Evolutionary conservation across 108 stramenopile species (phyloP), one percentile per base, ranked within the genome.

Genomic region (Licmophora abbreviata): DNA sequence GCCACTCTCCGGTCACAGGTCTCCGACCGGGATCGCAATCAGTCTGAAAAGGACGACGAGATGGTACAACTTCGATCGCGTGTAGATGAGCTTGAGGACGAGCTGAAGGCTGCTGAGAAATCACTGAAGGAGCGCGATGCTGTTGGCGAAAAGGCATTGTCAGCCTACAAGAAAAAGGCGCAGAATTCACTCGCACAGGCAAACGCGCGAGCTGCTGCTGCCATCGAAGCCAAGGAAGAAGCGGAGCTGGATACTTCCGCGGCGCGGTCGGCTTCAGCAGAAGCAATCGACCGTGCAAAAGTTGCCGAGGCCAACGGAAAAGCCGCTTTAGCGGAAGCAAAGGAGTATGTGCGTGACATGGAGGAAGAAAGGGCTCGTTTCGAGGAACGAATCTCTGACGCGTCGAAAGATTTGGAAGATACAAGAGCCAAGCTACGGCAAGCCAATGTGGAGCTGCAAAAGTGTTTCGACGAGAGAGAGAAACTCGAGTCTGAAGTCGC

Each of bases 161-260:
- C 75, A 5, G 70, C 76, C 21, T 92, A 92, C 71, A 92, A 92
- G 64, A 77, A 74, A 40, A 92, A 91, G 53, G 83, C 89, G 10
- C 89, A 87, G 52, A 73, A 76, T 29, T 73, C 85, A 10, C 66
- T 92, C 37, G 69, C 80, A 20, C 51, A 73, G 12, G 78, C 89
- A 29, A 92, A 92, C 52, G 57, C 85, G 8, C 72, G 89, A 6
- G 54, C 74, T 12, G 89, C 89, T 11, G 58, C 83, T 24, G 83
- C 89, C 21, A 75, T 84, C 22, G 83, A 85, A 51, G 80, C 89
- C 12, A 79, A 73, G 54, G 89, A 87, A 61, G 89, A 92, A 66
- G 85, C 85, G 3, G 88, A 91, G 58, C 51, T 81, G 31, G 88
- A 86, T 51, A 84, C 88, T 48, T 60, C 78, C 11, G 74, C 79